phyloP scores from a whole-genome alignment of 2,329 filamentous ascomycete genomes.

The Pseudopyricularia javanii region DNA sequence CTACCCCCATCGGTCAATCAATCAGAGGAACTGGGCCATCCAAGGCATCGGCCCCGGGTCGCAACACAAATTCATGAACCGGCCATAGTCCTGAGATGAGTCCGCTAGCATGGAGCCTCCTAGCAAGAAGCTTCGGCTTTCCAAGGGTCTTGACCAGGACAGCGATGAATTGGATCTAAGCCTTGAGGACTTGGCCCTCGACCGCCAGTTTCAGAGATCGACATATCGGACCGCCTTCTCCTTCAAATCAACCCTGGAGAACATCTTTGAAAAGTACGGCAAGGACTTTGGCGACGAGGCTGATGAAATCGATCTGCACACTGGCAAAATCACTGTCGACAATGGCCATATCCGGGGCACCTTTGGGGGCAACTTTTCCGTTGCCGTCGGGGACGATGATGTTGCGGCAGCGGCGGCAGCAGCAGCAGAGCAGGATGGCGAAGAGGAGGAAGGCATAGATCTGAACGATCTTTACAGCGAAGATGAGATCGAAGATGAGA shows the following conservation, averaged over 20 bases:
- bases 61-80: neutral
- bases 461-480: constrained; percentile 4
- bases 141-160: constrained; percentile 24
- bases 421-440: constrained; percentile 7
- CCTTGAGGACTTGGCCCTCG: constrained; percentile 36
- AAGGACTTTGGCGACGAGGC: constrained; percentile 72
- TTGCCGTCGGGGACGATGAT: constrained; percentile 17
- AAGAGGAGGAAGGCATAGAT: neutral
- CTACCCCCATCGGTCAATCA: too few relatives aligned
- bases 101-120: constrained; percentile 40
- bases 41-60: too few relatives aligned
- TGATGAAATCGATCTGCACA: constrained; percentile 79
- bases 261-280: constrained; percentile 81
- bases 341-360: constrained; percentile 68
- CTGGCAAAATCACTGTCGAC: constrained; percentile 73
- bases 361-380: neutral
- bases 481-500: constrained; percentile 20
- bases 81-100: neutral
- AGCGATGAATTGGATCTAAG: constrained; percentile 32
- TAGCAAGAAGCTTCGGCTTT: constrained; percentile 48
- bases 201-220: constrained; percentile 45
- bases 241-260: constrained; percentile 74
- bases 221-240: constrained; percentile 56
- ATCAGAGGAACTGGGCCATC: too few relatives aligned
- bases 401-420: constrained; percentile 6